These are phyloP conservation scores for Firmiana major DNA, from an alignment of 345 rosid genomes.

Conservation along the genomic window DNA sequence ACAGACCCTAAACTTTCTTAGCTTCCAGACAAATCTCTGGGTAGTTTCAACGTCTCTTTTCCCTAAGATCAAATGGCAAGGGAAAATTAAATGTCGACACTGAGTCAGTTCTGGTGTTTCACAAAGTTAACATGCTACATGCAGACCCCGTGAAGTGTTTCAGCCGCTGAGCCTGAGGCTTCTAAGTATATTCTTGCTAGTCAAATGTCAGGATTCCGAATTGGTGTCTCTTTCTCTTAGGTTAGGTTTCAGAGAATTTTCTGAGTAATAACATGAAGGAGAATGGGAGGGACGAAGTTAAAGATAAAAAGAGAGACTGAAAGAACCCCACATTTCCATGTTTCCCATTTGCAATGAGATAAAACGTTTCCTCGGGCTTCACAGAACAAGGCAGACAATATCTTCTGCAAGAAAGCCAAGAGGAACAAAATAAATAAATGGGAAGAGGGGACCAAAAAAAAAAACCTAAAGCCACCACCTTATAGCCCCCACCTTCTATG, in stretches of 20 bases:
- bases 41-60: background rate
- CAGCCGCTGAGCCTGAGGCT: too few species aligned
- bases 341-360: constrained; percentile 16
- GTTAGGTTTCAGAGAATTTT: constrained; percentile 14
- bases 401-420: constrained; percentile 28
- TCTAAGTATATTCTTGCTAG: background rate
- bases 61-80: background rate
- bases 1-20: too few species aligned
- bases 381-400: constrained; percentile 35
- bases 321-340: constrained; percentile 20
- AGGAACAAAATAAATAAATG: constrained; percentile 27
- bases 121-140: background rate
- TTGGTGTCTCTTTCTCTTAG: background rate
- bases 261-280: background rate
- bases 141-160: too few species aligned
- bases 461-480: background rate
- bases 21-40: background rate
- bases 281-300: constrained; percentile 10
- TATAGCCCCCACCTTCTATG: constrained; percentile 15
- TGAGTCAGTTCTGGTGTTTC: background rate
- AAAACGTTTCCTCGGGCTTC: constrained; percentile 26
- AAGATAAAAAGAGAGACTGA: constrained; percentile 16
- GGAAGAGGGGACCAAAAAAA: constrained; percentile 15
- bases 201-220: background rate
- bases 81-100: background rate